phyloP scores from a whole-genome alignment of 139 green algal species.

The Micromonas commoda region DNA sequence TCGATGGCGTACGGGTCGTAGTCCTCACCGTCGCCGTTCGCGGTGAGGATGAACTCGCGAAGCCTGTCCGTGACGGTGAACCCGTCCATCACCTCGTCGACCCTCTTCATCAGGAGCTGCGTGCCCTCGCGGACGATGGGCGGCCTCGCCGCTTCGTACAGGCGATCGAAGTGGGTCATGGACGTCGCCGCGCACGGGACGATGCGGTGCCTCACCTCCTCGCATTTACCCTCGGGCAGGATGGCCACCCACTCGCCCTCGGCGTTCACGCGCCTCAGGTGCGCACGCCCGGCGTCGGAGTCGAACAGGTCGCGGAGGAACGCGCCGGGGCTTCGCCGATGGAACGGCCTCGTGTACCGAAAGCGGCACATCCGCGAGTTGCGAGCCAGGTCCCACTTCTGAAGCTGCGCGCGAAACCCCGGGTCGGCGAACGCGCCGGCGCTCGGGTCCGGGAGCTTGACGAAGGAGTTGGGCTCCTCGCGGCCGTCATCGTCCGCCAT shows the following conservation, averaged over 20 bases:
- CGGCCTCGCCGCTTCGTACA: neutral
- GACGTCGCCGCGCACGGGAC: neutral
- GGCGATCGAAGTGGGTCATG: neutral
- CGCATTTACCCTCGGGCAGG: neutral
- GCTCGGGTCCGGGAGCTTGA: neutral
- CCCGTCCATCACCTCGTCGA: neutral
- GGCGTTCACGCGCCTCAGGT: neutral
- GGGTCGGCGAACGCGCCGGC: neutral
- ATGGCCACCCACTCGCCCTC: neutral
- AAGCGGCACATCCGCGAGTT: neutral
- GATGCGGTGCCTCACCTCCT: neutral
- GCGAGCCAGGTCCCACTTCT: neutral
- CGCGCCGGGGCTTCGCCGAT: neutral
- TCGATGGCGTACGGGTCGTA: neutral
- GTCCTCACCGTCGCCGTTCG: neutral
- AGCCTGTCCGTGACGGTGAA: neutral
- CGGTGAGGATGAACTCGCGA: neutral
- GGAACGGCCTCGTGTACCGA: neutral
- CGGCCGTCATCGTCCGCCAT: neutral
- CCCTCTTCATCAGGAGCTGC: neutral
- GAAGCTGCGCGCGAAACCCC: neutral
- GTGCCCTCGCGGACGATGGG: neutral
- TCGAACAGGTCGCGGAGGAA: neutral
- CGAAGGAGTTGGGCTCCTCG: neutral
- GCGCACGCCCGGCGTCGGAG: neutral